Evolutionary conservation across 352 stramenopile species (phyloP), one percentile per base, ranked within the genome.

Genomic region (Thalassiosira pacifica): DNA sequence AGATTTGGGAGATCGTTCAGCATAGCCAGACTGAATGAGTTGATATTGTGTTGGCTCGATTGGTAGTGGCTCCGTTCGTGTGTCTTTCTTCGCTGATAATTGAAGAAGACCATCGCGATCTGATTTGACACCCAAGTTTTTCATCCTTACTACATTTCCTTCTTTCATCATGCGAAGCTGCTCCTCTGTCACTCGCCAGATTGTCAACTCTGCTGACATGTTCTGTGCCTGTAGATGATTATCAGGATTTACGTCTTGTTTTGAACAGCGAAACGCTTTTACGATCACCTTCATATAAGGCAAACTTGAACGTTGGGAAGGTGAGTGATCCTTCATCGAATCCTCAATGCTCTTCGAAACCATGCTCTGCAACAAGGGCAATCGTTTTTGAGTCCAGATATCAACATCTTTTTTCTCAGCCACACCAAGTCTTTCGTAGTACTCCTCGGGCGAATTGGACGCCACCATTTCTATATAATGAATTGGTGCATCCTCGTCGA

Each of bases 101-200:
- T 94, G 85, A 18, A 95, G 45, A 9, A 84, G 55, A 6, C 85
- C 88, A 69, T 90, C 66, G 18, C 61, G 85, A 26, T 76, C 59
- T 24, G 69, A 61, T 86, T 90, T 88, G n/a, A 91, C 86, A 29
- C 63, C 60, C 24, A 94, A 42, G 53, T 93, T 90, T 63, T 88
- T 86, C 52, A 92, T 82, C 69, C 87, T 61, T 13, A 95, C 29
- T 29, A 83, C 55, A 31, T 55, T 60, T 10, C 90, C 88, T 71
- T 94, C 89, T 72, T 86, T 85, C 0, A 95, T 48, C 5, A 89
- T 57, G 24, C 86, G 69, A 64, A 93, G 64, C 59, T 94, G 90
- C 13, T 93, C 87, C 27, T 94, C 90, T 19, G 87, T 83, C 42
- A 87, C 84, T 29, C 88, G 60, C 89, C 90, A 94, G 29, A 94